These are phyloP conservation scores for Austroboletus novae-zelandiae DNA, from an alignment of 1,284 basidiomycete species.

Conservation along the genomic window DNA sequence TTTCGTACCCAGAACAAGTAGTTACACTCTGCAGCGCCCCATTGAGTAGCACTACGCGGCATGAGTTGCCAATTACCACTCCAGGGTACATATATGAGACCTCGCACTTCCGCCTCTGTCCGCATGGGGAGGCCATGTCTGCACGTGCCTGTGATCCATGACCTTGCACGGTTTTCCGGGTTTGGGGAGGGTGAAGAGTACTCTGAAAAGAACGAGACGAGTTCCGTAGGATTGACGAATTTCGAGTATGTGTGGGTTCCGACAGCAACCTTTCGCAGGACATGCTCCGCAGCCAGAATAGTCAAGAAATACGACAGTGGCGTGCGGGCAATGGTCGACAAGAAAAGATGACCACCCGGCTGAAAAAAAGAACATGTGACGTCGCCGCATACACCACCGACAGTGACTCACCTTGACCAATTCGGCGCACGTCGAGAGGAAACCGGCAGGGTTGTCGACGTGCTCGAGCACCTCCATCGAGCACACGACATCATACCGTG, in stretches of 20 bases:
- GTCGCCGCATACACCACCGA: neutral
- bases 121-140: slow-evolving; percentile 48
- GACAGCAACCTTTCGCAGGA: slow-evolving; percentile 78
- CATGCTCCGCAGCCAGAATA: slow-evolving; percentile 86
- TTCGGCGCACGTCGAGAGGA: slow-evolving; percentile 78
- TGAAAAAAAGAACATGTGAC: slow-evolving; percentile 30
- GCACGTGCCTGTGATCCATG: slow-evolving; percentile 46
- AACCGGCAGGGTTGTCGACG: slow-evolving; percentile 87
- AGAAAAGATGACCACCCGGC: slow-evolving; percentile 94
- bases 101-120: slow-evolving; percentile 76
- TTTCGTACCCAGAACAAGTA: slow-evolving; percentile 82
- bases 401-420: slow-evolving; percentile 72
- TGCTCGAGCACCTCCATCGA: slow-evolving; percentile 99
- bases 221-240: slow-evolving; percentile 86
- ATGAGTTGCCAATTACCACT: slow-evolving; percentile 71
- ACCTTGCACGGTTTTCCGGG: slow-evolving; percentile 22
- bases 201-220: slow-evolving; percentile 79
- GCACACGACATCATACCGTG: slow-evolving; percentile 88
- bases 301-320: slow-evolving; percentile 88
- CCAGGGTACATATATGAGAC: slow-evolving; percentile 82
- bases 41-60: slow-evolving; percentile 50
- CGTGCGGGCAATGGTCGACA: slow-evolving; percentile 96
- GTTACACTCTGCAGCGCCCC: slow-evolving; percentile 70
- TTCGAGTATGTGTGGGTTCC: slow-evolving; percentile 95
- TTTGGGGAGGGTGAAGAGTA: slow-evolving; percentile 43